phyloP scores from a whole-genome alignment of 2,329 filamentous ascomycete genomes.

The Parastagonospora avenae region DNA sequence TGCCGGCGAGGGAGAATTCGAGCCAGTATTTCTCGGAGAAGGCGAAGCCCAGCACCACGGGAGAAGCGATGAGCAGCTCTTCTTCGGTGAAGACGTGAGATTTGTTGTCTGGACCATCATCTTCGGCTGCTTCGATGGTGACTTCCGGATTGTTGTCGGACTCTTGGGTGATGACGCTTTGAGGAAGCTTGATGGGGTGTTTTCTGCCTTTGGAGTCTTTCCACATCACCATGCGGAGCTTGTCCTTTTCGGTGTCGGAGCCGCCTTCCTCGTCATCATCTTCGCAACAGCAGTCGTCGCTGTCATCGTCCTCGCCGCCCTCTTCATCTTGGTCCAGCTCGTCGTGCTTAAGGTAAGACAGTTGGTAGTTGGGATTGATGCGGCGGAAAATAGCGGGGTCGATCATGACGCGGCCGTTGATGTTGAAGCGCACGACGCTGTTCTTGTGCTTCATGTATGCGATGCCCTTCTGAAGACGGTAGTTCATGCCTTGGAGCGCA shows the following conservation, averaged over 20 bases:
- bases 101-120: constrained; percentile 28
- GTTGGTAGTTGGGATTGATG: constrained; percentile 83
- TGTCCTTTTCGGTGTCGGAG: constrained; percentile 40
- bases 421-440: constrained; percentile 75
- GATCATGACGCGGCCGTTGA: constrained; percentile 87
- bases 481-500: constrained; percentile 78
- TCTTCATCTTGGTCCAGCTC: constrained; percentile 65
- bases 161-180: constrained; percentile 28
- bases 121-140: constrained; percentile 53
- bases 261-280: constrained; percentile 22
- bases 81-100: constrained; percentile 74
- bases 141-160: constrained; percentile 53
- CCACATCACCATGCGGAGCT: constrained; percentile 46
- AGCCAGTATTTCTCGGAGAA: constrained; percentile 91
- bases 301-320: constrained; percentile 56
- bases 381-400: constrained; percentile 81
- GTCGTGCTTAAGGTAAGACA: constrained; percentile 75
- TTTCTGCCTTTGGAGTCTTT: constrained; percentile 57
- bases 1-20: constrained; percentile 79
- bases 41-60: constrained; percentile 83
- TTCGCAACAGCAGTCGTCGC: constrained; percentile 48
- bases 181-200: constrained; percentile 59
- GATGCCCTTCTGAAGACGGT: constrained; percentile 81
- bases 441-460: constrained; percentile 85
- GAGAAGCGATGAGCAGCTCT: constrained; percentile 81